These are phyloP conservation scores for Kazachstania bromeliacearum DNA, from an alignment of 805 yeast genomes.

Conservation along the genomic window DNA sequence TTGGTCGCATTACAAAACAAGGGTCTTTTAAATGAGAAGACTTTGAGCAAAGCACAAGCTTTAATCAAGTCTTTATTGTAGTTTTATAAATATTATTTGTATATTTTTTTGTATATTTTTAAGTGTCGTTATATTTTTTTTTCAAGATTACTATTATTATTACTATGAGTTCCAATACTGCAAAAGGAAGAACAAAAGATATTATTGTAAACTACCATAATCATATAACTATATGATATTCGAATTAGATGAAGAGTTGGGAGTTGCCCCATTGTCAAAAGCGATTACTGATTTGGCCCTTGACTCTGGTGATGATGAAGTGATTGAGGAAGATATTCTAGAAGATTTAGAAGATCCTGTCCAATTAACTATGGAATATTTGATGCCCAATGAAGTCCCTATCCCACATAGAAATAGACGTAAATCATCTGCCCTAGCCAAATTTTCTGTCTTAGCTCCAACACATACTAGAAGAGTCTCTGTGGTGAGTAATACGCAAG, in stretches of 20 bases:
- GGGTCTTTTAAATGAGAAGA: slow-evolving; percentile 33
- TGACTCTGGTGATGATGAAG: not conserved
- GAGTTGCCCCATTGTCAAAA: not conserved
- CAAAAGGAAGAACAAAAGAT: too few species aligned
- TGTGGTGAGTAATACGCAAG: slow-evolving; percentile 3
- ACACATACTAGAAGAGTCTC: slow-evolving; percentile 20
- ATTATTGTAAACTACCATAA: too few species aligned
- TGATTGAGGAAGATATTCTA: not conserved
- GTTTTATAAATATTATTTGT: too few species aligned
- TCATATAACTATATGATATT: too few species aligned
- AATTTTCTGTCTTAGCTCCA: slow-evolving; percentile 23
- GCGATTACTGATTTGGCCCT: not conserved
- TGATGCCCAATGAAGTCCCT: not conserved
- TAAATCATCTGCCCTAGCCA: slow-evolving; percentile 24
- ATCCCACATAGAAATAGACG: slow-evolving; percentile 13
- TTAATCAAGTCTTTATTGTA: not conserved
- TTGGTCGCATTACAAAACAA: slow-evolving; percentile 29
- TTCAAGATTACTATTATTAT: too few species aligned
- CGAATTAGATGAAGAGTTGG: slow-evolving; percentile 19
- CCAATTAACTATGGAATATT: not conserved
- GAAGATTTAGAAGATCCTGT: slow-evolving; percentile 1
- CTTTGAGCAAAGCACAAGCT: slow-evolving; percentile 24
- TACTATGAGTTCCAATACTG: too few species aligned
- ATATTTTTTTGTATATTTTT: too few species aligned
- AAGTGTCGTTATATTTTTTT: too few species aligned